phyloP scores from a whole-genome alignment of 108 stramenopile species.

The Cyclotella choctawhatcheeana region DNA sequence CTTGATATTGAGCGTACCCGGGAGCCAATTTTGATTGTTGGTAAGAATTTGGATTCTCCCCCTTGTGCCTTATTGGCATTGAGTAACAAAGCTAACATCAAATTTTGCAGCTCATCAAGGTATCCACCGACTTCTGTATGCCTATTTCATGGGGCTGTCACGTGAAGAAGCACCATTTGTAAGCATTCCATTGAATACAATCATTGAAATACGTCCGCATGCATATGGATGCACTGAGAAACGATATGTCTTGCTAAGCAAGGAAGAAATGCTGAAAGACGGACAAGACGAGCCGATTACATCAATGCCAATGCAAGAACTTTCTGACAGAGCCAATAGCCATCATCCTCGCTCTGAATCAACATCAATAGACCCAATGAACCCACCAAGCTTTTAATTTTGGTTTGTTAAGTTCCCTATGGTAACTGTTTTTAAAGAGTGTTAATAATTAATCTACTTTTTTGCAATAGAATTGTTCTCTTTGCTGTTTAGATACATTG shows the following conservation, averaged over 20 bases:
- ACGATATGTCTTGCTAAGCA: constrained; percentile 87
- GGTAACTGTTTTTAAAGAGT: too few species aligned
- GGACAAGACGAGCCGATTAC: constrained; percentile 93
- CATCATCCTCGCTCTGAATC: background rate
- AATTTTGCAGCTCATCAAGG: constrained; percentile 94
- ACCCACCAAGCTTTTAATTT: constrained; percentile 49
- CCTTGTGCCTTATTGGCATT: too few species aligned
- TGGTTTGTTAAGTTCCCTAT: too few species aligned
- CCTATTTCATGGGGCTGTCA: constrained; percentile 97
- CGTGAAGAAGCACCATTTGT: constrained; percentile 97
- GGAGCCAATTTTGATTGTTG: constrained; percentile 96
- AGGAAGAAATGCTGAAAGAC: constrained; percentile 89
- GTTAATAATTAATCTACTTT: too few species aligned
- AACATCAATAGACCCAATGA: constrained; percentile 39
- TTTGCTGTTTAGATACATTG: background rate
- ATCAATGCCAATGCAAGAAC: constrained; percentile 69
- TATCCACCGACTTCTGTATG: constrained; percentile 96
- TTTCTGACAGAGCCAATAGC: constrained; percentile 10
- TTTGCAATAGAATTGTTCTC: too few species aligned
- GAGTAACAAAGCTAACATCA: too few species aligned
- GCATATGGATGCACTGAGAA: constrained; percentile 96
- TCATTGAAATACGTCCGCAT: constrained; percentile 95
- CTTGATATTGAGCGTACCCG: constrained; percentile 98
- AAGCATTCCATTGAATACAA: constrained; percentile 96
- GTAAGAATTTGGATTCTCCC: constrained; percentile 25